phyloP scores from a whole-genome alignment of 352 stramenopile genomes.

The Poterioochromonas sp. region DNA sequence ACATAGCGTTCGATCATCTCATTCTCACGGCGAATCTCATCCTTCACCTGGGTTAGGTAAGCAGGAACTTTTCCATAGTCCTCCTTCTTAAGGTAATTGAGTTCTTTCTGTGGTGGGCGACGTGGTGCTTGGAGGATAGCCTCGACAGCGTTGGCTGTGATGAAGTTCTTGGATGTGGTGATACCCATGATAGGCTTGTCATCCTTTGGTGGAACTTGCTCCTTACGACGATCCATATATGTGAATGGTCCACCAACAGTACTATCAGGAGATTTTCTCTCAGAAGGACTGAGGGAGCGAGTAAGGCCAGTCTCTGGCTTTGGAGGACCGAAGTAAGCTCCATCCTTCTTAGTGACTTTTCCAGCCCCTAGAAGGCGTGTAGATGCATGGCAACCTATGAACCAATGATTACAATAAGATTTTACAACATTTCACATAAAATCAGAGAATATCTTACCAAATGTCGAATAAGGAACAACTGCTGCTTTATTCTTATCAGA shows the following conservation, averaged over 20 bases:
- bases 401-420: background rate
- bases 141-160: conserved; percentile 81
- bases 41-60: conserved; percentile 79
- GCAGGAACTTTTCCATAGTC: conserved; percentile 79
- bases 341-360: conserved; percentile 26
- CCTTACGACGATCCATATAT: background rate
- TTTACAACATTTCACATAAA: background rate
- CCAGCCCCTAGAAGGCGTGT: conserved; percentile 33
- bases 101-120: conserved; percentile 52
- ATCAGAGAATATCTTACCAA: conserved; percentile 48
- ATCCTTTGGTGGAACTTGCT: conserved; percentile 58
- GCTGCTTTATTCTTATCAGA: conserved; percentile 72
- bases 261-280: background rate
- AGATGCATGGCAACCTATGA: conserved; percentile 20
- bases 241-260: background rate
- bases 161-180: conserved; percentile 80
- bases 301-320: conserved; percentile 25
- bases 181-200: conserved; percentile 81
- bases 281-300: background rate
- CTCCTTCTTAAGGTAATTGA: conserved; percentile 70
- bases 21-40: conserved; percentile 80
- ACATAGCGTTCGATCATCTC: conserved; percentile 81
- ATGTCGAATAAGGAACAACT: conserved; percentile 69
- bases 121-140: conserved; percentile 61
- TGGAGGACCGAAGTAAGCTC: conserved; percentile 17